These are phyloP conservation scores for Wickerhamiella vanderwaltii DNA, from an alignment of 805 yeast genomes.

Conservation along the genomic window DNA sequence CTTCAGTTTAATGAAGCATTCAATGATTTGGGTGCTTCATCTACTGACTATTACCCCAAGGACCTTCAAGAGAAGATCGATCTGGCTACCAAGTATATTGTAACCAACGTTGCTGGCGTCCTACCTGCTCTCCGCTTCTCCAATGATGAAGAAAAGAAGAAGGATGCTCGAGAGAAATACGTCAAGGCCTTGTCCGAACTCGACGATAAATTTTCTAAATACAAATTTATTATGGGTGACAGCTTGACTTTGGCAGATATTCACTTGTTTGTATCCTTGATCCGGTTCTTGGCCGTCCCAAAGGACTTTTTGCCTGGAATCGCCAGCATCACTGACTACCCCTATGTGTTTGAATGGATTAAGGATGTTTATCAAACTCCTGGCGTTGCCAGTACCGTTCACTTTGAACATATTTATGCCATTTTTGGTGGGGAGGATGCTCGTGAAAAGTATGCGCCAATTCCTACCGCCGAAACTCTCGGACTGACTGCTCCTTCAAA, in stretches of 20 bases:
- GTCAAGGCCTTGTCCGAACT: conserved; percentile 46
- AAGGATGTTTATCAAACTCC: conserved; percentile 52
- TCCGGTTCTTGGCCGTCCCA: conserved; percentile 81
- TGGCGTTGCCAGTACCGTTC: conserved; percentile 66
- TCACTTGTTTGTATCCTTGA: conserved; percentile 68
- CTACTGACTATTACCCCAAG: conserved; percentile 51
- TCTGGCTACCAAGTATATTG: conserved; percentile 64
- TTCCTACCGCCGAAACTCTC: not conserved
- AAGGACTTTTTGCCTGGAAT: conserved; percentile 78
- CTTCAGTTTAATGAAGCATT: conserved; percentile 68
- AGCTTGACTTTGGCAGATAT: conserved; percentile 78
- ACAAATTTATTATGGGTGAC: conserved; percentile 43
- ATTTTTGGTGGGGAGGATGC: not conserved
- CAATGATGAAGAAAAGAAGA: conserved; percentile 69
- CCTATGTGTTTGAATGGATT: conserved; percentile 66
- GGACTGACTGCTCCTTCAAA: not conserved
- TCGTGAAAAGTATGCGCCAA: not conserved
- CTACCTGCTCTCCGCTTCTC: conserved; percentile 82
- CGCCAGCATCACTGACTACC: conserved; percentile 67
- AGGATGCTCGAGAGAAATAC: conserved; percentile 44
- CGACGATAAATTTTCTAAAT: conserved; percentile 19
- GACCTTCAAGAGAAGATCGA: conserved; percentile 46
- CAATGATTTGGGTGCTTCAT: conserved; percentile 32
- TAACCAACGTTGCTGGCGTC: conserved; percentile 36
- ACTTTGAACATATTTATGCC: conserved; percentile 63